Evolutionary conservation across 139 green algal species (phyloP), one percentile per base, ranked within the genome.

Genomic region (Coelastrella sp.): DNA sequence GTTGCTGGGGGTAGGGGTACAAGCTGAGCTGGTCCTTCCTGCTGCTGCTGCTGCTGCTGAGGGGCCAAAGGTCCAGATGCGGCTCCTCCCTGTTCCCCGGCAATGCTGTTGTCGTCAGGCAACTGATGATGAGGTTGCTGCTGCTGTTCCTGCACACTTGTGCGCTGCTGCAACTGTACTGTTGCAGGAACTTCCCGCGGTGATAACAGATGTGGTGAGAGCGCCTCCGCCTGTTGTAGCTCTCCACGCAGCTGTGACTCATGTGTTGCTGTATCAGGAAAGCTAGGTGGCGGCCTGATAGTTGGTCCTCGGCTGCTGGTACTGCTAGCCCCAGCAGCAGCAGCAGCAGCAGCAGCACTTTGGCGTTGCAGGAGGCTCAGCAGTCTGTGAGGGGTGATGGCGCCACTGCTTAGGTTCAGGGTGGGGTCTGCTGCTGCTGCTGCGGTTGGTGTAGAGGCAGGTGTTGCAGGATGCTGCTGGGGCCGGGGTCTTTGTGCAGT

Each of bases 51-150:
- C 57, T 74, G 59, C 3, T 75, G 60, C 57, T 68, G 57, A 11
- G 59, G 59, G 80, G 7, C 78, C 23, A 64, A 8, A 13, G 56
- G 16, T 68, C 14, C 54, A 71, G 56, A 5, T 47, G 78, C 17
- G 23, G 14, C 17, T 73, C 57, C 57, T 85, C n/a, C 57, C 79
- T 47, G 79, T 22, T 14, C 0, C 20, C 16, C 73, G 7, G 19
- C 7, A 78, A 20, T 17, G 23, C 19, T 78, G 19, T 7, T 54
- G 73, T 78, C 23, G 73, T 23, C 73, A 78, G 6, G 56, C 14
- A 73, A 61, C 79, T 85, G 79, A 17, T 56, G 56, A 17, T 85
- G 79, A 17, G 47, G 57, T 6, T 85, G 79, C 54, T 83, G 77
- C 11, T 61, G 59, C 54, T 83, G 77, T 13, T 81, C 22, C 75